phyloP scores from a whole-genome alignment of 306 rosid species.

The Cucumis melo region DNA sequence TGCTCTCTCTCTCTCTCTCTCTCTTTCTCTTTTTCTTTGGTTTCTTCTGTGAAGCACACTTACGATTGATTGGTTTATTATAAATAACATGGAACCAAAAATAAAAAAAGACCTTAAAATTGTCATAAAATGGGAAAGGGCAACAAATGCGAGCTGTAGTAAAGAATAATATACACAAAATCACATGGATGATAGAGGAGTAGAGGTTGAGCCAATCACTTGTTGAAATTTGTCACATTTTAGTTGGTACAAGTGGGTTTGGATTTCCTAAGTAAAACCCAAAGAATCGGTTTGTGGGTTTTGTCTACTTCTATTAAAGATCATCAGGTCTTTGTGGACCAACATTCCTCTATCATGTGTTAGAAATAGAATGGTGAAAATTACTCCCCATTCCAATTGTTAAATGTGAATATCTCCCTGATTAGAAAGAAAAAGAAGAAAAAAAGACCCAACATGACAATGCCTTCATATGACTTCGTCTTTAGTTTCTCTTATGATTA shows the following conservation, averaged over 20 bases:
- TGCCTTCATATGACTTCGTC: too few relatives aligned
- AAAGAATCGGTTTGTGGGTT: background rate
- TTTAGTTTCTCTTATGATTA: too few relatives aligned
- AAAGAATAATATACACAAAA: background rate
- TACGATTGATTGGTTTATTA: background rate
- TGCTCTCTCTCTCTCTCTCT: background rate
- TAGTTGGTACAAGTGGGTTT: background rate
- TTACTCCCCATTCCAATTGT: background rate
- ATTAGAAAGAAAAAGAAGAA: too few relatives aligned
- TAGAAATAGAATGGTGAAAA: background rate
- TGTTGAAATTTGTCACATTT: background rate
- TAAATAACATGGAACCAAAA: background rate
- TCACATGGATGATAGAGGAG: background rate
- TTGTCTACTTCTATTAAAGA: background rate
- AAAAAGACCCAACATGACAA: too few relatives aligned
- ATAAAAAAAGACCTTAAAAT: background rate
- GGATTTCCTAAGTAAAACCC: background rate
- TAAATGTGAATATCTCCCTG: background rate
- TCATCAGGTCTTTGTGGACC: background rate
- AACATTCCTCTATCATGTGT: background rate
- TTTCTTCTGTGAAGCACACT: background rate
- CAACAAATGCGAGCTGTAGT: background rate
- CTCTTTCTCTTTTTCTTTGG: background rate
- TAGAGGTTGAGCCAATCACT: background rate
- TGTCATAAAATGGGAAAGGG: background rate